Evolutionary conservation across 306 rosid species (phyloP).

Genomic region (Canavalia gladiata): DNA sequence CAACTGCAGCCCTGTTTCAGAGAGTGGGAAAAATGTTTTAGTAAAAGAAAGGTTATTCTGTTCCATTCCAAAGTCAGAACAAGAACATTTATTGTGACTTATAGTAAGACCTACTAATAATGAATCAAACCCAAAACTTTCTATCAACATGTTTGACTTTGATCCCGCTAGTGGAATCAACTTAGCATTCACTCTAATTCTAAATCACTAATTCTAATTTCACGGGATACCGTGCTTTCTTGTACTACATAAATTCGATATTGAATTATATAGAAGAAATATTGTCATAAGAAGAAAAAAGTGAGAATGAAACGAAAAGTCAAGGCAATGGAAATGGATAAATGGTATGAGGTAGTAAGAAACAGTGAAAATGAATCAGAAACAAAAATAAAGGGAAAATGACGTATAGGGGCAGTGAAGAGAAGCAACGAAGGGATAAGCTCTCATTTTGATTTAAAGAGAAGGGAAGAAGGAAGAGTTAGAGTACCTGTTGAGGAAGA

Average conservation of each 20-base stretch:
- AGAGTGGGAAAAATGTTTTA: background rate
- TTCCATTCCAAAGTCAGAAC: background rate
- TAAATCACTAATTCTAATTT: background rate
- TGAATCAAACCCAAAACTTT: background rate
- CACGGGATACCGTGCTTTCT: background rate
- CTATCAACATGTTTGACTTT: background rate
- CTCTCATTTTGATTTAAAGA: background rate
- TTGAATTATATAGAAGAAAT: background rate
- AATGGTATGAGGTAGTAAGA: background rate
- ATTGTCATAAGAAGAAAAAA: background rate
- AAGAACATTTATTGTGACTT: background rate
- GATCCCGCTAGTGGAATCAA: background rate
- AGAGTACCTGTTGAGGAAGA: constrained; percentile 6
- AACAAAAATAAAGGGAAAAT: background rate
- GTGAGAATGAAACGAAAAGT: background rate
- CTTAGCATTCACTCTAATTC: background rate
- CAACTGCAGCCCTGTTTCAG: constrained; percentile 26
- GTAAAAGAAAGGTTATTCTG: background rate
- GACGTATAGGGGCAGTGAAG: too few relatives aligned
- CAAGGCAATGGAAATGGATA: background rate
- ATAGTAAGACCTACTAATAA: background rate
- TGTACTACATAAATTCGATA: background rate
- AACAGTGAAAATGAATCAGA: constrained; percentile 15
- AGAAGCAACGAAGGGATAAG: background rate
- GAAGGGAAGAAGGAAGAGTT: background rate